phyloP scores from a whole-genome alignment of 2,329 filamentous ascomycete species.

The Davidsoniella neocaledoniae region DNA sequence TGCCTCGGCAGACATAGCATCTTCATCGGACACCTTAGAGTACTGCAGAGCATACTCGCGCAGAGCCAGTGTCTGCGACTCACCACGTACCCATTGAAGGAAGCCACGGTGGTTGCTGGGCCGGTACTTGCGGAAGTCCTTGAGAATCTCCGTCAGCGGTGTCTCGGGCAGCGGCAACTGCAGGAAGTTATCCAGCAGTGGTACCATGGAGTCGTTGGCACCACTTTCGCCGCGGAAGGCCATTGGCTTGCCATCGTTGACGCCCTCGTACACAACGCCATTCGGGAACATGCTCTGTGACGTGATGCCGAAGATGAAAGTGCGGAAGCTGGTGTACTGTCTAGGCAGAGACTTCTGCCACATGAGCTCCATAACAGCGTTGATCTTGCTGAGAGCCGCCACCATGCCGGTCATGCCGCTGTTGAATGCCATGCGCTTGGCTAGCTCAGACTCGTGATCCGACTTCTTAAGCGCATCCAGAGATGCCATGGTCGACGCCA shows the following conservation, averaged over 20 bases:
- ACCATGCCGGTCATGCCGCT: conserved; percentile 45
- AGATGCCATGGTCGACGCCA: conserved; percentile 53
- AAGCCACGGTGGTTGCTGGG: conserved; percentile 82
- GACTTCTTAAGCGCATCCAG: conserved; percentile 33
- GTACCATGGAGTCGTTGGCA: conserved; percentile 89
- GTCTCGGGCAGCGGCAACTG: conserved; percentile 78
- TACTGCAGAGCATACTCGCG: conserved; percentile 39
- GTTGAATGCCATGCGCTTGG: conserved; percentile 43
- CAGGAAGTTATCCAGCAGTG: conserved; percentile 73
- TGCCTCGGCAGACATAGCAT: conserved; percentile 14
- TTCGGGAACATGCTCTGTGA: conserved; percentile 87
- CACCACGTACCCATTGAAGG: conserved; percentile 49
- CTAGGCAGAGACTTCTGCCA: conserved; percentile 74
- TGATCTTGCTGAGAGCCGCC: conserved; percentile 34
- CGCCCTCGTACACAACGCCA: conserved; percentile 77
- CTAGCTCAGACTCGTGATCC: conserved; percentile 16
- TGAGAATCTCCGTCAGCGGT: conserved; percentile 71
- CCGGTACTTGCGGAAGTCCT: conserved; percentile 78
- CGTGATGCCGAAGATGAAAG: conserved; percentile 94
- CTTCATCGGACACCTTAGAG: conserved; percentile 15
- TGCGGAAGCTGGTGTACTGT: conserved; percentile 78
- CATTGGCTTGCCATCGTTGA: conserved; percentile 51
- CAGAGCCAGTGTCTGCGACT: conserved; percentile 32
- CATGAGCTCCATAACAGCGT: conserved; percentile 77
- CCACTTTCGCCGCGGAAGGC: conserved; percentile 84